Evolutionary conservation across 163 green algal genomes (phyloP), one percentile per base, ranked within the genome.

Genomic region (Scenedesmus sp.): DNA sequence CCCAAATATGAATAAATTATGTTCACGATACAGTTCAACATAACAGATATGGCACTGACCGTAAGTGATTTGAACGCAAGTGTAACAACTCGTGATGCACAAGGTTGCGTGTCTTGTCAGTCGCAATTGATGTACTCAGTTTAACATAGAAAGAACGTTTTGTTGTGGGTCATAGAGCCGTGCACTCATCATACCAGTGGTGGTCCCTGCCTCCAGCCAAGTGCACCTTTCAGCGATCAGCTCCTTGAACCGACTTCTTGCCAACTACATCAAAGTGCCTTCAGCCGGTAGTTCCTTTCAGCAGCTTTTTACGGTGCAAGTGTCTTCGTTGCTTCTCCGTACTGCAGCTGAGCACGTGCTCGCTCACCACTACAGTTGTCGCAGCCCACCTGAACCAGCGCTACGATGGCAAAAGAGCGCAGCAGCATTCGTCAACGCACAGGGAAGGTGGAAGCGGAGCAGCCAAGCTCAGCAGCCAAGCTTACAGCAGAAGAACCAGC

Each of bases 391-490:
- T 79, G 23, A 52, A 4, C 7, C 66, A 76, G 16, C 70, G 23
- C 70, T 8, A 70, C 54, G 26, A 88, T 88, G 83, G 57, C 83
- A 26, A 88, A 77, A 57, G 83, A 88, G 57, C 56, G 57, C 56
- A 20, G 59, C 34, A 56, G 2, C 34, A 46, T 88, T 13, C 74
- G 84, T n/a, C 84, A 88, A 34, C 60, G 60, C 5, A 15, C 12
- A 7, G 56, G 46, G 52, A 52, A 56, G 56, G 57, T 57, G 59
- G 86, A 67, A 84, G 67, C 54, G 54, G 16, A 57, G 23, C 70
- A 85, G 73, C 62, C 18, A 62, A 67, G 12, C 23, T 34, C 20
- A 64, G 54, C 70, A 79, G 84, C 16, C 52, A n/a, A 67, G 16
- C 54, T 15, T 16, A 60, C 81, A 59, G 81, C 52, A 59, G 81